phyloP scores from a whole-genome alignment of 495 filamentous ascomycete species.

The Platismatia glauca region DNA sequence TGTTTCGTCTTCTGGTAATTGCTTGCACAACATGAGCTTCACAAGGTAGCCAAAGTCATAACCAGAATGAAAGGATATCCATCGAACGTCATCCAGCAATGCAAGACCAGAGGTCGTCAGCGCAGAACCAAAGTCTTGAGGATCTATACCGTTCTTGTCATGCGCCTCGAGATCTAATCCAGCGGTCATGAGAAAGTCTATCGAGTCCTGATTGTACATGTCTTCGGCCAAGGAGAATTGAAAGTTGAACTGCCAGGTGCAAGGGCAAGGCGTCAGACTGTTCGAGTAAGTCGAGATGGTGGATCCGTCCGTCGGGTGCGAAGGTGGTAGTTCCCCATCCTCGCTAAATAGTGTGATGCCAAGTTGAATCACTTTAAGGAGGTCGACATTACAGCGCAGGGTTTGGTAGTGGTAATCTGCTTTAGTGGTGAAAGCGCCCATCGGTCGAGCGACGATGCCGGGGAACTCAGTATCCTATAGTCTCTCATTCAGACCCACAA shows the following conservation, averaged over 20 bases:
- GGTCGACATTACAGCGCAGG: slow-evolving; percentile 90
- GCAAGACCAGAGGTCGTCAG: slow-evolving; percentile 87
- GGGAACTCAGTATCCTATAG: slow-evolving; percentile 93
- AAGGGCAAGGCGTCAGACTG: slow-evolving; percentile 59
- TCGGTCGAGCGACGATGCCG: slow-evolving; percentile 87
- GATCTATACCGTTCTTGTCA: slow-evolving; percentile 84
- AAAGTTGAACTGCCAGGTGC: slow-evolving; percentile 99
- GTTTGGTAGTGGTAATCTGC: slow-evolving; percentile 98
- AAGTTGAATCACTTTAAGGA: slow-evolving; percentile 93
- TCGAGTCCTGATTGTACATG: slow-evolving; percentile 93
- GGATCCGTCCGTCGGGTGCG: slow-evolving; percentile 47
- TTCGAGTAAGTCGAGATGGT: slow-evolving; percentile 36
- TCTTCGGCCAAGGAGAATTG: slow-evolving; percentile 87
- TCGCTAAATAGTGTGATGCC: slow-evolving; percentile 86
- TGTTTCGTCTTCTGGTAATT: slow-evolving; percentile 75
- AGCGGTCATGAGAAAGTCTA: slow-evolving; percentile 72
- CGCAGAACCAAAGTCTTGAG: slow-evolving; percentile 74
- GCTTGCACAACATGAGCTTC: slow-evolving; percentile 74
- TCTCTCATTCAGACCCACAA: slow-evolving; percentile 25
- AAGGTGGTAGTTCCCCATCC: slow-evolving; percentile 74
- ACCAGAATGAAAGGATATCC: slow-evolving; percentile 97
- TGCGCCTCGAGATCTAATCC: slow-evolving; percentile 81
- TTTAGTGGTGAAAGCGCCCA: slow-evolving; percentile 86
- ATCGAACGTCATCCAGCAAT: slow-evolving; percentile 78
- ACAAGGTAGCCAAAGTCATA: slow-evolving; percentile 97